Base-by-base conservation (phyloP, 441 rosid genomes). In the Syzygium malaccense region DNA sequence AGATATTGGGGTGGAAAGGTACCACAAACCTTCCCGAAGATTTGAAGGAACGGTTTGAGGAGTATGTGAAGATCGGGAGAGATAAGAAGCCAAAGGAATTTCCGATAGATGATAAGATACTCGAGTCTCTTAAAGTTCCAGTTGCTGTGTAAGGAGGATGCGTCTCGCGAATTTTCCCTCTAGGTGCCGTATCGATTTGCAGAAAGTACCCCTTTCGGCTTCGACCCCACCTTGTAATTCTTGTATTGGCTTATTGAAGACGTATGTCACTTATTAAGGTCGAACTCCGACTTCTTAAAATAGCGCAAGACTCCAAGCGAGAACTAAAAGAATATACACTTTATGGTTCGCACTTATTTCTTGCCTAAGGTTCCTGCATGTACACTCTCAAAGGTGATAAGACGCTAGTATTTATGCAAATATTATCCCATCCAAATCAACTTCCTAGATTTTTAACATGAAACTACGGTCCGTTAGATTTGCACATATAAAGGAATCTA, bases 11-110 rank as follows among this genome's bases (percentile, higher is more conserved):
- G 83, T 96, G 99, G 98, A 88, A 89, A 55, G 87, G 94, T 80
- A 87, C 91, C 86, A 96, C 99, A 8, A 94, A 95, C 93, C 96
- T 98, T 66, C 96, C 95, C n/a, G 94, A 93, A 87, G 99, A 97
- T 94, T 92, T 95, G 91, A 96, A 95, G 92, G 99, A 97, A 91
- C 90, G 96, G 87, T 96, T 88, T 68, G 95, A 93, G 3, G 99
- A 95, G 94, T 95, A 96, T 60, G 94, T 95, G 32, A 94, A 95
- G 93, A 96, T 94, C 75, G 98, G 97, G 5, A 91, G 99, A 90
- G 99, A 96, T 93, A 94, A 96, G 94, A 96, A 96, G 91, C 91
- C 94, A 10, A 92, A 96, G 86, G 88, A 96, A 86, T 98, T 98
- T 53, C 96, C 95, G 88, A 13, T 94, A 55, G 99, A 96, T 87